Percentiles rank a stretch among this genome's conserved stretches.
phyloP scores from a whole-genome alignment of 1,284 basidiomycete genomes.

The Xerocomus minutiporus region DNA sequence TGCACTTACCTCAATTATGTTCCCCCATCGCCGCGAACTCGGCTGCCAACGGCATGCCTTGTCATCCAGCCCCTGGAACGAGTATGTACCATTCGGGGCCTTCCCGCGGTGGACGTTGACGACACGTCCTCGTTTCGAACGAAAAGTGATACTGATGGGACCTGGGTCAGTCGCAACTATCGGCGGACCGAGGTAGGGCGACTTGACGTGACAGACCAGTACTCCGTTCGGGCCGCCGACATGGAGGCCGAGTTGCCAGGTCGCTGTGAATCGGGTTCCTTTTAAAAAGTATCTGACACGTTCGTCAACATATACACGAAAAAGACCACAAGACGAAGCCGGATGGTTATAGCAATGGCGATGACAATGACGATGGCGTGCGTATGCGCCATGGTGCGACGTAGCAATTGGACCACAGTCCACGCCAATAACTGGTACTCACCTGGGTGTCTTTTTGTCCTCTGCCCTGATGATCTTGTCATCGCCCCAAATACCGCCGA shows the following conservation, averaged over 20 bases:
- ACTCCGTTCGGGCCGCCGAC: constrained; percentile 17
- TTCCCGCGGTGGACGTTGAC: constrained; percentile 16
- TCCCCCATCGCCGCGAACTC: constrained; percentile 10
- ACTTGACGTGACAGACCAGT: constrained; percentile 24
- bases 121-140: constrained; percentile 1
- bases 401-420: not conserved
- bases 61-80: constrained; percentile 25
- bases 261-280: constrained; percentile 11
- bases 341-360: not conserved
- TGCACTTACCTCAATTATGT: constrained; percentile 20
- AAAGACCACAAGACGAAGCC: not conserved
- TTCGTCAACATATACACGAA: not conserved
- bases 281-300: constrained; percentile 25
- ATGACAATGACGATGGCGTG: not conserved
- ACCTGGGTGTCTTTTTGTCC: constrained; percentile 26
- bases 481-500: constrained; percentile 28
- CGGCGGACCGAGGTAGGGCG: constrained; percentile 28
- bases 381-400: not conserved
- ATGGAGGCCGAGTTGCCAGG: constrained; percentile 25
- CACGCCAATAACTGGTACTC: constrained; percentile 2
- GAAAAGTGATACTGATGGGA: constrained; percentile 20
- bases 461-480: constrained; percentile 28
- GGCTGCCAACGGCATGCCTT: constrained; percentile 25
- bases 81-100: constrained; percentile 7
- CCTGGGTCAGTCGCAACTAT: constrained; percentile 7